A percentile compares a stretch with the other conserved stretches of the same genome.
Evolutionary conservation across 1,284 basidiomycete genomes (phyloP).

Genomic region (Bondarzewia mesenterica): DNA sequence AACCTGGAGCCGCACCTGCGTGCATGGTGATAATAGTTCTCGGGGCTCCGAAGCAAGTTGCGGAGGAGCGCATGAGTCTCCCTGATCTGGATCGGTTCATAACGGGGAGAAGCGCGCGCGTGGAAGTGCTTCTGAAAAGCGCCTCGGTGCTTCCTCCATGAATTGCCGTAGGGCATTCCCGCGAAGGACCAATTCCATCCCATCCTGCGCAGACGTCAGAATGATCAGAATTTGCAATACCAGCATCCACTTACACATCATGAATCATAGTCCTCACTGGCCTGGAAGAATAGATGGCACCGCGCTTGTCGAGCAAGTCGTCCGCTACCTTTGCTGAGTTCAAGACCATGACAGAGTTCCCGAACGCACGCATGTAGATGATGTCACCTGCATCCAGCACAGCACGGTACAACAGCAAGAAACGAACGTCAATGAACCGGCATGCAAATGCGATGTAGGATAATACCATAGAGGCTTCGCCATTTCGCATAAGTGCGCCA

Average conservation of each 20-base stretch:
- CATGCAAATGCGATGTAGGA: not conserved
- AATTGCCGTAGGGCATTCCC: not conserved
- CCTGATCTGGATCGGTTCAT: not conserved
- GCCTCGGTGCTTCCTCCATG: not conserved
- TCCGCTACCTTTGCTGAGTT: slow-evolving; percentile 33
- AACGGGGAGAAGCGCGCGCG: not conserved
- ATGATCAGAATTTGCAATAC: not conserved
- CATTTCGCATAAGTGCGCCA: not conserved
- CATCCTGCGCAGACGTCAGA: not conserved
- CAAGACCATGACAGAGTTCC: slow-evolving; percentile 34
- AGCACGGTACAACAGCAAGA: not conserved
- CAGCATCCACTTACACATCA: slow-evolving; percentile 27
- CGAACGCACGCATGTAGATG: not conserved
- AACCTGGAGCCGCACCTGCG: not conserved
- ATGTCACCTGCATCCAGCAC: not conserved
- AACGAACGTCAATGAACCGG: not conserved
- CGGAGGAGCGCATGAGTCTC: not conserved
- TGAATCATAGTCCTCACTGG: slow-evolving; percentile 34
- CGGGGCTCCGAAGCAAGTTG: not conserved
- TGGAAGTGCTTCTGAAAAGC: not conserved
- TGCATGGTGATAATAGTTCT: not conserved
- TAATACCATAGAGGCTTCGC: not conserved
- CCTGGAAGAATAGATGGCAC: slow-evolving; percentile 28
- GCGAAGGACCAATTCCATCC: not conserved
- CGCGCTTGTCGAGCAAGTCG: slow-evolving; percentile 35